These are phyloP conservation scores for Geosmithia flava DNA, from an alignment of 2,329 filamentous ascomycete species.

Conservation along the genomic window DNA sequence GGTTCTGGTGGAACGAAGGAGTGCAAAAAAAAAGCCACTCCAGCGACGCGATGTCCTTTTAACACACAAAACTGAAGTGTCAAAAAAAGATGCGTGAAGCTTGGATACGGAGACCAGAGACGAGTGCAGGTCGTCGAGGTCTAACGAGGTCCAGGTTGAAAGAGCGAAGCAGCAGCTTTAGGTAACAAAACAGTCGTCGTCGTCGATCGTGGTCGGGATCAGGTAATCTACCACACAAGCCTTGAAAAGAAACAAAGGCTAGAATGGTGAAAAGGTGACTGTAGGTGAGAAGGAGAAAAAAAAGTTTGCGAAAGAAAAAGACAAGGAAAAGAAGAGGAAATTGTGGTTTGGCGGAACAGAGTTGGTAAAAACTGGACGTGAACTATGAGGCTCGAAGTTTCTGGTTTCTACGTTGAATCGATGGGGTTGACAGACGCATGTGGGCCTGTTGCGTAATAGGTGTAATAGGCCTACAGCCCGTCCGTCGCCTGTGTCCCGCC, in stretches of 20 bases:
- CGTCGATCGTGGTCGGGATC: too few relatives aligned
- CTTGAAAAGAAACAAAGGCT: too few relatives aligned
- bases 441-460: neutral
- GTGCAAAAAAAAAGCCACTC: neutral
- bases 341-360: neutral
- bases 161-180: neutral
- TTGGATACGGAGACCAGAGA: neutral
- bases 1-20: neutral
- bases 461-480: neutral
- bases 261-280: too few relatives aligned
- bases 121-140: slow-evolving; percentile 2
- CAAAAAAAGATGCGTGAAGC: neutral
- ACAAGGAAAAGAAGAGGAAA: neutral
- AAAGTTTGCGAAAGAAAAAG: too few relatives aligned
- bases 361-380: neutral
- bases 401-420: neutral
- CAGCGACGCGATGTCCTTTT: neutral
- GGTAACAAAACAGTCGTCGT: too few relatives aligned
- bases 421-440: neutral
- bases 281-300: neutral
- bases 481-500: too few relatives aligned
- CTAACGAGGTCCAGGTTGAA: neutral
- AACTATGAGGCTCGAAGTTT: neutral
- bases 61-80: neutral
- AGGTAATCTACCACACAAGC: too few relatives aligned